A percentile compares a stretch with the other conserved stretches of the same genome.
Evolutionary conservation across 1,284 basidiomycete genomes (phyloP).

Genomic region (Pascua guehoae): DNA sequence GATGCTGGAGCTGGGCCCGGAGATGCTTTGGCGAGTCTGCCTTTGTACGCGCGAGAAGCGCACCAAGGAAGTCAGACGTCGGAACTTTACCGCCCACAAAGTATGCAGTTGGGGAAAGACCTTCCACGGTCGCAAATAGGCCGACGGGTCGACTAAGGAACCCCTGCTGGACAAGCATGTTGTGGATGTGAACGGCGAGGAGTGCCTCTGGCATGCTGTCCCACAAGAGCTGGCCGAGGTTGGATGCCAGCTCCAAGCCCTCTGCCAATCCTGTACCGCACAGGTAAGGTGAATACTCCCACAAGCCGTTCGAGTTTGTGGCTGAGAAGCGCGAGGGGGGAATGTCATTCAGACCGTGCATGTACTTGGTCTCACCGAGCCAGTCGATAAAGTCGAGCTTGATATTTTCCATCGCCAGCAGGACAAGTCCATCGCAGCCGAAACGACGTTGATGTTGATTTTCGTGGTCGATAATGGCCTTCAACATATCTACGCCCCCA

Average conservation of each 20-base stretch:
- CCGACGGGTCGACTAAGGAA: background rate
- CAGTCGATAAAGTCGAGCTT: no score
- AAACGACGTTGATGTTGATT: background rate
- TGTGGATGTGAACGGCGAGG: background rate
- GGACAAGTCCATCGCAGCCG: no score
- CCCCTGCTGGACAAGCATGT: background rate
- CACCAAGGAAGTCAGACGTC: background rate
- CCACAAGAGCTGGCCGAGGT: background rate
- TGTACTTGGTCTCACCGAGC: no score
- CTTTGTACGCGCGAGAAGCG: background rate
- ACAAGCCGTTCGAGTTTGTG: background rate
- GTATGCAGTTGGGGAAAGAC: background rate
- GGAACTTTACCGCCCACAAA: background rate
- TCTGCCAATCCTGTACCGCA: slow-evolving; percentile 1
- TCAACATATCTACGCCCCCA: background rate
- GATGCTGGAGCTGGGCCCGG: background rate
- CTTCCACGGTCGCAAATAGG: background rate
- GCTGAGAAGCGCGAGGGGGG: no score
- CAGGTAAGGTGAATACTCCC: slow-evolving; percentile 1
- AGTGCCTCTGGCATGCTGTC: background rate
- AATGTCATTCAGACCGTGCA: no score
- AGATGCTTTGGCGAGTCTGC: background rate
- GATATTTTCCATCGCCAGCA: no score
- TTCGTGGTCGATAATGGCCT: background rate
- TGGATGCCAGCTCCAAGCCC: background rate